These are phyloP conservation scores for Nemania sp. DNA, from an alignment of 2,329 filamentous ascomycete species.

Conservation along the genomic window DNA sequence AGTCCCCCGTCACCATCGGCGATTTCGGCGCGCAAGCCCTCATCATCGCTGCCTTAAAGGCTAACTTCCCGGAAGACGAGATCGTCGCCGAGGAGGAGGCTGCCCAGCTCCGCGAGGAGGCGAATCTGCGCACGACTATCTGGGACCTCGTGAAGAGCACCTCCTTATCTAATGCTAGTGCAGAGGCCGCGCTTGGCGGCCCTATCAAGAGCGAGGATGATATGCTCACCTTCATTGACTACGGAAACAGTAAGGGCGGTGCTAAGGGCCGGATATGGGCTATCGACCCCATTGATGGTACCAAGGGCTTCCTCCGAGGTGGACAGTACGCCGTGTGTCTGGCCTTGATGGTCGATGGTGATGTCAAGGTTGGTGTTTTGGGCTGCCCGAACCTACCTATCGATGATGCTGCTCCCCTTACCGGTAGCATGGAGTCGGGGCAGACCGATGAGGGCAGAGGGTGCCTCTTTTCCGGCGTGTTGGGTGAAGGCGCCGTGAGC, in stretches of 20 bases:
- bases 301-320: constrained; percentile 94
- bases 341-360: constrained; percentile 89
- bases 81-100: constrained; percentile 97
- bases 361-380: constrained; percentile 93
- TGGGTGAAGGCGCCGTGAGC: constrained; percentile 83
- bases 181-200: constrained; percentile 77
- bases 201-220: constrained; percentile 73
- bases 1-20: constrained; percentile 95
- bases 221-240: constrained; percentile 76
- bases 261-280: constrained; percentile 88
- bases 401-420: constrained; percentile 79
- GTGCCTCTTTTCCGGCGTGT: constrained; percentile 87
- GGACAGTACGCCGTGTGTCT: constrained; percentile 98
- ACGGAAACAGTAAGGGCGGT: constrained; percentile 77
- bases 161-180: constrained; percentile 73
- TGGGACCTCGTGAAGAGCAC: constrained; percentile 85
- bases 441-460: constrained; percentile 82
- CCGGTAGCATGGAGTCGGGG: constrained; percentile 78
- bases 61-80: constrained; percentile 90
- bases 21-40: constrained; percentile 98
- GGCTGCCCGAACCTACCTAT: constrained; percentile 96
- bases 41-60: constrained; percentile 89
- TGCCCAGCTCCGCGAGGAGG: constrained; percentile 78
- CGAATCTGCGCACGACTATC: constrained; percentile 77
- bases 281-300: constrained; percentile 97